Evolutionary conservation across 2,329 filamentous ascomycete species (phyloP).

Genomic region (Myriangium duriaei): DNA sequence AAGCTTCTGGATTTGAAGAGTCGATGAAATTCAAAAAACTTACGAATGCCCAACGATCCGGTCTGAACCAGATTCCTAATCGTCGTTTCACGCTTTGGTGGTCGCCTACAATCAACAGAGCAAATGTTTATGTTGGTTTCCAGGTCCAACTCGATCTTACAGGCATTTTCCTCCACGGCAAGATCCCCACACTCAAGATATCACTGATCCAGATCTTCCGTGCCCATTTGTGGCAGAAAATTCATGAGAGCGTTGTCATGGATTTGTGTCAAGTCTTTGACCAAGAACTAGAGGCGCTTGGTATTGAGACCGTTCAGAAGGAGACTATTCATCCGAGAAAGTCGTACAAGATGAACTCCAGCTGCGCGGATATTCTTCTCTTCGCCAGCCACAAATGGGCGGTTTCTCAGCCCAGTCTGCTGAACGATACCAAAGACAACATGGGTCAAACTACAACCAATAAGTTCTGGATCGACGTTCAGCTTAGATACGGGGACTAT

Average conservation of each 20-base stretch:
- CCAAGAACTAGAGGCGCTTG: conserved; percentile 87
- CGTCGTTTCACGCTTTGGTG: conserved; percentile 98
- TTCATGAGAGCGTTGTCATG: conserved; percentile 98
- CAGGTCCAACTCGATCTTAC: conserved; percentile 96
- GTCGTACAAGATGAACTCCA: conserved; percentile 99
- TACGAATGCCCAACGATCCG: conserved; percentile 90
- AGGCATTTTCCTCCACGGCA: conserved; percentile 97
- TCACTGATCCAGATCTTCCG: conserved; percentile 98
- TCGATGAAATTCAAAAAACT: conserved; percentile 98
- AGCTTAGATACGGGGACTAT: conserved; percentile 93
- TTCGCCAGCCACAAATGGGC: conserved; percentile 99
- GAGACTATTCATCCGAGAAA: conserved; percentile 98
- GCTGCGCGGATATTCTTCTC: conserved; percentile 89
- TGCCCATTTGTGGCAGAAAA: conserved; percentile 99
- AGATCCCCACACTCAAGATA: conserved; percentile 96
- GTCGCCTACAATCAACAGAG: conserved; percentile 68
- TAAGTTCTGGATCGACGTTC: conserved; percentile 98
- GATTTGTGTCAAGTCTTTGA: conserved; percentile 98
- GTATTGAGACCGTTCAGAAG: conserved; percentile 96
- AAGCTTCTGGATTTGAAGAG: conserved; percentile 29
- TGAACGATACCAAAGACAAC: conserved; percentile 92
- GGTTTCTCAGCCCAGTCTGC: conserved; percentile 78
- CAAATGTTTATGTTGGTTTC: conserved; percentile 98
- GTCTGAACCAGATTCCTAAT: conserved; percentile 97
- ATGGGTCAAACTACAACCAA: conserved; percentile 91